These are phyloP conservation scores for Geranium brycei DNA, from an alignment of 345 rosid species.

Conservation along the genomic window DNA sequence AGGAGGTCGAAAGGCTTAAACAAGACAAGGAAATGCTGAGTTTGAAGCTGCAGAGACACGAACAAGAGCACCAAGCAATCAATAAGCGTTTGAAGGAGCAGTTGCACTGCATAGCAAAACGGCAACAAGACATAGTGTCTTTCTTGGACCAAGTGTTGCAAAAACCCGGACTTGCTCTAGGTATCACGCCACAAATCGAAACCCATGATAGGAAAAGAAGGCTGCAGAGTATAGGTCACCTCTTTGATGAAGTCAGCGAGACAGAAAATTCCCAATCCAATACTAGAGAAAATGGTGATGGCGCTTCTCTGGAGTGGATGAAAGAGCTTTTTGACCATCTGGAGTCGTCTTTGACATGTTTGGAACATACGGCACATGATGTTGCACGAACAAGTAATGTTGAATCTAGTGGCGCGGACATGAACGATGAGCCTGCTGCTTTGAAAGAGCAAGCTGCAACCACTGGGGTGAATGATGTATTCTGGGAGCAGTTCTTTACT, in stretches of 20 bases:
- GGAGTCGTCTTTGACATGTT: conserved; percentile 51
- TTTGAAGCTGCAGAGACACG: conserved; percentile 41
- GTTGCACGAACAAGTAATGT: conserved; percentile 15
- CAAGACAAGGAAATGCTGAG: conserved; percentile 44
- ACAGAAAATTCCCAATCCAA: no score
- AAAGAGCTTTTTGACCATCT: conserved; percentile 44
- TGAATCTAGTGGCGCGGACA: no score
- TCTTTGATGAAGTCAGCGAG: conserved; percentile 18
- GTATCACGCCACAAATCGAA: conserved; percentile 39
- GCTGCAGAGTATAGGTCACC: conserved; percentile 37
- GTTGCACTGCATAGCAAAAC: conserved; percentile 43
- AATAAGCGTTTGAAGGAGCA: conserved; percentile 47
- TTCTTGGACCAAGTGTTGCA: conserved; percentile 39
- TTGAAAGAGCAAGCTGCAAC: conserved; percentile 7
- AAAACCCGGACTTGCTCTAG: conserved; percentile 52
- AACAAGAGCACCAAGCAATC: conserved; percentile 39
- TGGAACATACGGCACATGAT: conserved; percentile 51
- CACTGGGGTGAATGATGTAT: conserved; percentile 53
- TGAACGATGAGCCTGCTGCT: no score
- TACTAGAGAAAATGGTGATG: conserved; percentile 18
- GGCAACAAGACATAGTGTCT: conserved; percentile 46
- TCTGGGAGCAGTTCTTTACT: conserved; percentile 20
- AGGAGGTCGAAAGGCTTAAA: conserved; percentile 45
- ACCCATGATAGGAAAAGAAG: conserved; percentile 60
- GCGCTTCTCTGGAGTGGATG: conserved; percentile 24